Conservation (phyloP, 2,329 filamentous ascomycete genomes). For the Penicillium paneum region DNA sequence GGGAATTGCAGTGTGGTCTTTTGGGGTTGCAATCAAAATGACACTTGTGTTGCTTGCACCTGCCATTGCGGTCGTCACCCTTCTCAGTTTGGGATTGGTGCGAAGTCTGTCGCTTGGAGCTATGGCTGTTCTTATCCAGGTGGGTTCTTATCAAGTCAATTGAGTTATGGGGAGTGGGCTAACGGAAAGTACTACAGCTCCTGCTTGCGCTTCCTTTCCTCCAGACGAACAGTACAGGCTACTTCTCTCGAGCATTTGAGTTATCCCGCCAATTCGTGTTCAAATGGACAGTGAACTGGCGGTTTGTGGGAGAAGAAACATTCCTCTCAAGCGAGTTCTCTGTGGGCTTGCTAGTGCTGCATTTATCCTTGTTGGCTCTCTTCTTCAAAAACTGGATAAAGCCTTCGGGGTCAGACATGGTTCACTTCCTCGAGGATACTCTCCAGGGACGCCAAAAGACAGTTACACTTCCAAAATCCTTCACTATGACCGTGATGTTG, state of each 20-base stretch:
- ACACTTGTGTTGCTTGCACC: conserved; percentile 78
- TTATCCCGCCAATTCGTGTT: conserved; percentile 87
- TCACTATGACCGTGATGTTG: conserved; percentile 72
- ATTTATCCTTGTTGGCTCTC: conserved; percentile 61
- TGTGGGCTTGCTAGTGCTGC: conserved; percentile 61
- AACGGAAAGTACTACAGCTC: conserved; percentile 37
- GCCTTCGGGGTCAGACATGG: conserved; percentile 59
- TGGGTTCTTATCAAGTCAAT: conserved; percentile 41
- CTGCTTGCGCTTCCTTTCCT: conserved; percentile 65
- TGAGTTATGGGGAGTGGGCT: background rate
- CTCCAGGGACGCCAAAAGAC: conserved; percentile 55
- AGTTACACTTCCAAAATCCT: conserved; percentile 63
- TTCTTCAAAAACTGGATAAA: conserved; percentile 72
- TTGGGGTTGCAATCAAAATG: conserved; percentile 93
- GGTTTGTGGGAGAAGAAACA: conserved; percentile 78
- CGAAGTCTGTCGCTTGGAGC: conserved; percentile 65
- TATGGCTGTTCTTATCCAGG: conserved; percentile 75
- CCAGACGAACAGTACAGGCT: conserved; percentile 62
- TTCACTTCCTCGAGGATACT: conserved; percentile 53
- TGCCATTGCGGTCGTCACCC: conserved; percentile 71
- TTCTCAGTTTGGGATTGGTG: conserved; percentile 67
- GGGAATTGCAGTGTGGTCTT: conserved; percentile 69
- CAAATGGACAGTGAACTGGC: conserved; percentile 99
- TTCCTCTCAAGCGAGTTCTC: conserved; percentile 75
- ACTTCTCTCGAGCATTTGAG: conserved; percentile 82